These are phyloP conservation scores for Fusarium sarcochroum DNA, from an alignment of 2,329 filamentous ascomycete genomes.

Conservation along the genomic window DNA sequence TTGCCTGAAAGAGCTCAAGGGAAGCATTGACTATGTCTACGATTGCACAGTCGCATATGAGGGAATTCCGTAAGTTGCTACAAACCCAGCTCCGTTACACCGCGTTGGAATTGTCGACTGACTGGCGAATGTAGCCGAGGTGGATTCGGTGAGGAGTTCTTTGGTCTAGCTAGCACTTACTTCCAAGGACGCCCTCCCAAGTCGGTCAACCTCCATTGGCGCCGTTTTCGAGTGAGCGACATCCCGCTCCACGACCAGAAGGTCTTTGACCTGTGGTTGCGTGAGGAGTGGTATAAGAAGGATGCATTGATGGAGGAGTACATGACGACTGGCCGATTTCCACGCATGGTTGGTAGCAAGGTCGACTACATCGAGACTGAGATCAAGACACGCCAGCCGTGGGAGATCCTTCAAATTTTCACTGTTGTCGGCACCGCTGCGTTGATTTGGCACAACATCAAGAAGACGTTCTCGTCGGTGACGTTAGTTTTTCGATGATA, in stretches of 20 bases:
- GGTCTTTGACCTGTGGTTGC: slow-evolving; percentile 87
- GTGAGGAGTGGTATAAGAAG: slow-evolving; percentile 91
- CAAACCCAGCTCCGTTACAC: slow-evolving; percentile 4
- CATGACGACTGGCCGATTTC: slow-evolving; percentile 82
- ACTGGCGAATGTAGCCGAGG: slow-evolving; percentile 69
- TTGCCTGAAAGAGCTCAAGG: slow-evolving; percentile 81
- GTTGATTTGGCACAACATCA: slow-evolving; percentile 58
- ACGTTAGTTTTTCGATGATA: slow-evolving; percentile 40
- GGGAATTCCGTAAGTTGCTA: slow-evolving; percentile 82
- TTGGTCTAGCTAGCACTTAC: slow-evolving; percentile 88
- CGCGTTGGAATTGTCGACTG: slow-evolving; percentile 25
- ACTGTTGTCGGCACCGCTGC: slow-evolving; percentile 62
- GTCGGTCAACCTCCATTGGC: slow-evolving; percentile 97
- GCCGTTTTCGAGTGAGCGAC: slow-evolving; percentile 82
- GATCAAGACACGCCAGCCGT: slow-evolving; percentile 67
- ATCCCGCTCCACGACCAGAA: slow-evolving; percentile 84
- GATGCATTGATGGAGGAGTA: slow-evolving; percentile 90
- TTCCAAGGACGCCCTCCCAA: slow-evolving; percentile 91
- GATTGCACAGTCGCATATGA: slow-evolving; percentile 97
- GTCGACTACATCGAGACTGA: slow-evolving; percentile 69
- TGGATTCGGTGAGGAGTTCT: slow-evolving; percentile 90
- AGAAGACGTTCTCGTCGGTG: slow-evolving; percentile 47
- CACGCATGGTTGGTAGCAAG: slow-evolving; percentile 70
- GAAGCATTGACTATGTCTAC: slow-evolving; percentile 85
- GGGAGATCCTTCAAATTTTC: slow-evolving; percentile 70